These are phyloP conservation scores for Podosphaera fusca DNA, from an alignment of 2,329 filamentous ascomycete genomes.

Conservation along the genomic window DNA sequence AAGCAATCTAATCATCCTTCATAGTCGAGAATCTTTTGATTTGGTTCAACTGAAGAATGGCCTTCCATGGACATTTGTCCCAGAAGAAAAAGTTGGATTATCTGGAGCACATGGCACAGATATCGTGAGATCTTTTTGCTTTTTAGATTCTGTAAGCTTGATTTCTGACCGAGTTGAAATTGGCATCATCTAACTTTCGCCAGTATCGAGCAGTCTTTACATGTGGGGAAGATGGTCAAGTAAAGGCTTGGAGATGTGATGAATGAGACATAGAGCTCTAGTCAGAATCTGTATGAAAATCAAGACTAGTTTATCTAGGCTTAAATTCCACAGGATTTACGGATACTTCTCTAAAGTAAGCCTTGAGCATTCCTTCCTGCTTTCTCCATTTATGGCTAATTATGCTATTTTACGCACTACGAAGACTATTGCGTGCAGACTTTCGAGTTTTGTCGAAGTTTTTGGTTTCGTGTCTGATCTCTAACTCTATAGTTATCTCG, in stretches of 20 bases:
- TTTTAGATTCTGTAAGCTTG: conserved; percentile 29
- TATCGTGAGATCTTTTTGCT: conserved; percentile 39
- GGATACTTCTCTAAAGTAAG: too few relatives aligned
- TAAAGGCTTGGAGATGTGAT: conserved; percentile 18
- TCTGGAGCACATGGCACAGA: conserved; percentile 39
- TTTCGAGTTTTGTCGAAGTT: too few relatives aligned
- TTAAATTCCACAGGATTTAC: too few relatives aligned
- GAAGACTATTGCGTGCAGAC: too few relatives aligned
- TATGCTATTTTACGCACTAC: too few relatives aligned
- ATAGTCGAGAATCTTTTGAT: conserved; percentile 32
- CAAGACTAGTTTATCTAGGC: too few relatives aligned
- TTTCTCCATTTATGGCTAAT: too few relatives aligned
- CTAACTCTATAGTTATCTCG: too few relatives aligned
- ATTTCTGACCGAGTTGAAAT: conserved; percentile 2
- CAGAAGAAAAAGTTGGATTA: conserved; percentile 32
- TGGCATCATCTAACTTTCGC: background rate
- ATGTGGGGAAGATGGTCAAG: conserved; percentile 19
- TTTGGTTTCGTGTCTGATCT: too few relatives aligned
- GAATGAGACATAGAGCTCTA: background rate
- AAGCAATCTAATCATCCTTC: background rate
- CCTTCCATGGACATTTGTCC: conserved; percentile 29
- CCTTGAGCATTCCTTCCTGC: too few relatives aligned
- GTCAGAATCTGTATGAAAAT: too few relatives aligned
- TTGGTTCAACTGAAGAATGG: conserved; percentile 33
- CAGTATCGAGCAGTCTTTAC: conserved; percentile 17